phyloP scores from a whole-genome alignment of 1,284 basidiomycete genomes.

The Xerocomus amazonicus region DNA sequence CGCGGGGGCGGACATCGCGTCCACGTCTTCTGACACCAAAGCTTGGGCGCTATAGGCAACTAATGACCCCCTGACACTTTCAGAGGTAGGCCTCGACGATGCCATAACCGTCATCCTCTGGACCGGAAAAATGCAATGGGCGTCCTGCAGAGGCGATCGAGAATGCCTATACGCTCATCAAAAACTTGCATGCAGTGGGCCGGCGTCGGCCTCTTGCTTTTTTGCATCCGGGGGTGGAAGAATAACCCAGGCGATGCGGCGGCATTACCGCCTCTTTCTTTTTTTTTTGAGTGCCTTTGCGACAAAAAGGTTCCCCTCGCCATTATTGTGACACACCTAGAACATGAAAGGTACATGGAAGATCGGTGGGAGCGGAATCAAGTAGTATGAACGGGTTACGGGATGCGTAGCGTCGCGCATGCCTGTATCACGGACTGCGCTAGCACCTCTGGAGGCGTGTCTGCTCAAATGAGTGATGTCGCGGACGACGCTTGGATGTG shows the following conservation, averaged over 20 bases:
- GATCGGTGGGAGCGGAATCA: neutral
- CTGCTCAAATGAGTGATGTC: too few species aligned
- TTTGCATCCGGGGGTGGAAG: constrained; percentile 1
- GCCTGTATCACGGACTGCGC: too few species aligned
- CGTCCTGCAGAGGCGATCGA: neutral
- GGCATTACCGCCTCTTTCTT: constrained; percentile 4
- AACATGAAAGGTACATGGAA: neutral
- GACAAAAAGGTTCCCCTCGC: constrained; percentile 1
- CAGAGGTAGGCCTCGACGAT: neutral
- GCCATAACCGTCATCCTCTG: neutral
- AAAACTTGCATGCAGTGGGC: neutral
- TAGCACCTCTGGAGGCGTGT: too few species aligned
- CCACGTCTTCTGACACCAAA: neutral
- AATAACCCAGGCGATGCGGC: neutral
- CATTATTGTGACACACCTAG: constrained; percentile 3
- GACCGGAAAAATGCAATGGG: constrained; percentile 1
- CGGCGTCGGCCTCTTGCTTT: constrained; percentile 4
- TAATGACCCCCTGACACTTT: neutral
- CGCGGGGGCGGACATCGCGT: neutral
- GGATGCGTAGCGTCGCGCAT: too few species aligned
- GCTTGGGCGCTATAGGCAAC: neutral
- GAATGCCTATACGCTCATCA: constrained; percentile 1
- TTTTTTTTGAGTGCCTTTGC: constrained; percentile 6
- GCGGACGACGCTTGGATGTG: too few species aligned
- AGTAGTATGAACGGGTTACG: neutral